These are phyloP conservation scores for Apocynum venetum DNA, from an alignment of 257 asterid species.

Conservation along the genomic window DNA sequence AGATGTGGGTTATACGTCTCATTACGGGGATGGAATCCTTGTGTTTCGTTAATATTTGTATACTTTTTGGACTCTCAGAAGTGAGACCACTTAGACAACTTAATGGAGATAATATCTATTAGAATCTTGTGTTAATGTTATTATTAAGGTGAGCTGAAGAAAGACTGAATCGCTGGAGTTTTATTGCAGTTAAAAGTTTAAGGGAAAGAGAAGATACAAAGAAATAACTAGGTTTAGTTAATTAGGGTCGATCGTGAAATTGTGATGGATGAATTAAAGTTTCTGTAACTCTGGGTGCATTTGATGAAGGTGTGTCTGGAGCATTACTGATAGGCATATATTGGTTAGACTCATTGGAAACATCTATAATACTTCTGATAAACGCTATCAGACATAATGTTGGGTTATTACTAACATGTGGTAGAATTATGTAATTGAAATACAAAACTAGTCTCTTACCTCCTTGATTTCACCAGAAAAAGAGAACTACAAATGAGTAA, in stretches of 20 bases:
- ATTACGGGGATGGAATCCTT: not conserved
- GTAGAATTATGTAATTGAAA: too few species aligned
- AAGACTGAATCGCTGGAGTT: not conserved
- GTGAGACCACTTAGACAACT: not conserved
- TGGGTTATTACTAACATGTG: too few species aligned
- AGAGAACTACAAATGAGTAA: too few species aligned
- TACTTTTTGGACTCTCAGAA: not conserved
- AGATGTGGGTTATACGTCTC: not conserved
- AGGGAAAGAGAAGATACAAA: not conserved
- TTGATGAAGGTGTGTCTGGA: not conserved
- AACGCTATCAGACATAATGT: too few species aligned
- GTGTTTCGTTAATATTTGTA: not conserved
- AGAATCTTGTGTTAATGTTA: not conserved
- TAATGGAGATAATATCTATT: not conserved
- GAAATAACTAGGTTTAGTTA: not conserved
- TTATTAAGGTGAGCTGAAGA: not conserved
- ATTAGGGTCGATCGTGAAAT: too few species aligned
- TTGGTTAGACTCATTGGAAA: too few species aligned
- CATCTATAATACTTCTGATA: too few species aligned
- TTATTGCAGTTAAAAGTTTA: not conserved
- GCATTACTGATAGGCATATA: not conserved
- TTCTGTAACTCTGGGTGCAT: not conserved
- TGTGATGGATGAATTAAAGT: not conserved
- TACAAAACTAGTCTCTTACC: too few species aligned
- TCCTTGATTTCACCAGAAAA: too few species aligned